Evolutionary conservation across 1,284 basidiomycete genomes (phyloP), one percentile per base, ranked within the genome.

Genomic region (Leccinum pallidistipes): DNA sequence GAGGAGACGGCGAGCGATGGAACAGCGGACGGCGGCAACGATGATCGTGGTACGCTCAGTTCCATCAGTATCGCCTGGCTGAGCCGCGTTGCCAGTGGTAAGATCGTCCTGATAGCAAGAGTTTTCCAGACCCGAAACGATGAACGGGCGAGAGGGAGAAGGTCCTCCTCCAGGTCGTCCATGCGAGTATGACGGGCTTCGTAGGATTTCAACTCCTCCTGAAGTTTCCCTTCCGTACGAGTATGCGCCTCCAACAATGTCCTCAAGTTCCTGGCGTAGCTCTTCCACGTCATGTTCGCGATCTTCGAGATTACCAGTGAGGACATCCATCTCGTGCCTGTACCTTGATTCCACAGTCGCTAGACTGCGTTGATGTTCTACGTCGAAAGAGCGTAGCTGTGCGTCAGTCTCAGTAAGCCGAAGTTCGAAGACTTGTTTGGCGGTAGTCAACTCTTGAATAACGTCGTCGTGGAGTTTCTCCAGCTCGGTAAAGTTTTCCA

Each of bases 51-150:
- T 43, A 88, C 80, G 21, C 81, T 77, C 92, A 1, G 83, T 84
- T 60, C 87, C 87, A 62, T 91, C 89, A 4, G 82, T 80, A 68
- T 92, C 88, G 31, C 88, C 88, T 57, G 81, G 81, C 69, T 93
- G 90, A 14, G 87, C 80, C 31, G 86, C 86, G 56, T 92, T 74
- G 27, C 27, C 27, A 27, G 27, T 27, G 3, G 81, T 82, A 62
- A 91, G 75, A 16, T 89, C 91, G 60, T 86, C 80, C 32, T 79
- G 75, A 69, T 91, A 90, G 71, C 82, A 82, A 21, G 87, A 79
- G 69, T 81, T 81, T 71, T 86, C 85, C 53, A 87, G 73, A 56
- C 76, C 76, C 51, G 81, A 80, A 43, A 88, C 71, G 60, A 85
- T 78, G 72, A 83, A 86, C 18, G 85, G 82, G 29, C 84, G 80